Evolutionary conservation across 1,284 basidiomycete genomes (phyloP).

Genomic region (Entoloma clypeatum): DNA sequence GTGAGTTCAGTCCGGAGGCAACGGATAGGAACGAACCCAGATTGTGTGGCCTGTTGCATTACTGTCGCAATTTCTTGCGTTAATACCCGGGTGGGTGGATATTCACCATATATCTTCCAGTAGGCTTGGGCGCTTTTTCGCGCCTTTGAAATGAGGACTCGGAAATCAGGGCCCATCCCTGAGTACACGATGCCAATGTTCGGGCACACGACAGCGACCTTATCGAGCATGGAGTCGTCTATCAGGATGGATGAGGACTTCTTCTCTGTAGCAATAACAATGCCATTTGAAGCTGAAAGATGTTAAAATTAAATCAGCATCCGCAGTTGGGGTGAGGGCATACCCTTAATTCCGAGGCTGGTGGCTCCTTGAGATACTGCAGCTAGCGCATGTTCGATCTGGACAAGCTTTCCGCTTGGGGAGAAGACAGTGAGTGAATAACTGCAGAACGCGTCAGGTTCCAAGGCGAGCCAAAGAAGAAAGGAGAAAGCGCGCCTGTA

Average conservation of each 20-base stretch:
- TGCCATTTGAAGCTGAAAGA: slow-evolving; percentile 87
- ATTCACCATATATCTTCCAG: slow-evolving; percentile 99
- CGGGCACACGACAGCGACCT: slow-evolving; percentile 94
- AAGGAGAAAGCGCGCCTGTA: slow-evolving; percentile 55
- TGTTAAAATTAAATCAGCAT: slow-evolving; percentile 20
- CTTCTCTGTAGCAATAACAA: slow-evolving; percentile 99
- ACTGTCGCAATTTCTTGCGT: slow-evolving; percentile 97
- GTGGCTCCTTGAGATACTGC: slow-evolving; percentile 97
- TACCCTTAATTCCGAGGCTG: slow-evolving; percentile 97
- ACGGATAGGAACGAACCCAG: slow-evolving; percentile 63
- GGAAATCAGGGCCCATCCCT: slow-evolving; percentile 99
- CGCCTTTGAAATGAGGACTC: slow-evolving; percentile 89
- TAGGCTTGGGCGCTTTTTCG: slow-evolving; percentile 98
- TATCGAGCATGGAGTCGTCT: slow-evolving; percentile 96
- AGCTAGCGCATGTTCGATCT: slow-evolving; percentile 99
- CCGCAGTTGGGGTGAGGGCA: slow-evolving; percentile 13
- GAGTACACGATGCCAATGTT: slow-evolving; percentile 99
- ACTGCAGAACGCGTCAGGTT: slow-evolving; percentile 42
- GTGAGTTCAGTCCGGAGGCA: slow-evolving; percentile 15
- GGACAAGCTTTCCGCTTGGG: slow-evolving; percentile 96
- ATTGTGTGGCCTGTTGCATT: slow-evolving; percentile 99
- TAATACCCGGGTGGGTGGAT: slow-evolving; percentile 95
- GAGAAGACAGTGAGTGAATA: slow-evolving; percentile 99
- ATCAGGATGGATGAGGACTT: slow-evolving; percentile 96
- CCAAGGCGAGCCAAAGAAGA: slow-evolving; percentile 13